Conservation (phyloP, 2,329 filamentous ascomycete species). For the Colletotrichum plurivorum region DNA sequence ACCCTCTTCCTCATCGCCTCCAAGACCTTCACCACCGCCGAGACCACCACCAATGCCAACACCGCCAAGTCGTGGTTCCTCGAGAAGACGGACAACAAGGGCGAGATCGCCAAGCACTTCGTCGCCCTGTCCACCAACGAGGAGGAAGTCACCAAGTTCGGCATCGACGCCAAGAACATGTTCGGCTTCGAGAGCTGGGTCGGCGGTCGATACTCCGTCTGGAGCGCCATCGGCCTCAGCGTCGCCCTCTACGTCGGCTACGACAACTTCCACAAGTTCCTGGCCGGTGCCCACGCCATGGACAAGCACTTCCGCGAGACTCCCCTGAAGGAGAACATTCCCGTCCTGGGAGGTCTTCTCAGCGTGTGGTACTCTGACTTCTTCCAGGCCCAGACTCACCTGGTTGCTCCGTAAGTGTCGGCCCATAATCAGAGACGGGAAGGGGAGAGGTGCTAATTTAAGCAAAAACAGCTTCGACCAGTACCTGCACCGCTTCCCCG, state of each 20-base stretch:
- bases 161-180: slow-evolving; percentile 99
- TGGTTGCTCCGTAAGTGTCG: slow-evolving; percentile 87
- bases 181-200: slow-evolving; percentile 99
- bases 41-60: slow-evolving; percentile 97
- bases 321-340: slow-evolving; percentile 95
- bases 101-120: slow-evolving; percentile 97
- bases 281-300: slow-evolving; percentile 95
- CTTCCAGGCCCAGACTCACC: slow-evolving; percentile 97
- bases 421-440: no score
- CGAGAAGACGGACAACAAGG: slow-evolving; percentile 80
- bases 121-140: slow-evolving; percentile 98
- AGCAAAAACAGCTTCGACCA: slow-evolving; percentile 83
- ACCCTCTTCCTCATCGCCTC: slow-evolving; percentile 99
- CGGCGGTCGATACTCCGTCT: slow-evolving; percentile 97
- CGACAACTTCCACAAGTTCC: slow-evolving; percentile 98
- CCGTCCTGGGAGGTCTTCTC: slow-evolving; percentile 89
- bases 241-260: slow-evolving; percentile 96
- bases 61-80: slow-evolving; percentile 98
- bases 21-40: slow-evolving; percentile 99
- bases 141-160: slow-evolving; percentile 95
- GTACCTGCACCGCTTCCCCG: slow-evolving; percentile 98
- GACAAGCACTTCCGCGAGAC: slow-evolving; percentile 97
- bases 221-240: slow-evolving; percentile 97
- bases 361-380: slow-evolving; percentile 99
- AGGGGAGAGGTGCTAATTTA: neutral